A percentile compares a stretch with the other conserved stretches of the same genome.
phyloP scores from a whole-genome alignment of 2,329 filamentous ascomycete species.

The Dactylellina sp. region DNA sequence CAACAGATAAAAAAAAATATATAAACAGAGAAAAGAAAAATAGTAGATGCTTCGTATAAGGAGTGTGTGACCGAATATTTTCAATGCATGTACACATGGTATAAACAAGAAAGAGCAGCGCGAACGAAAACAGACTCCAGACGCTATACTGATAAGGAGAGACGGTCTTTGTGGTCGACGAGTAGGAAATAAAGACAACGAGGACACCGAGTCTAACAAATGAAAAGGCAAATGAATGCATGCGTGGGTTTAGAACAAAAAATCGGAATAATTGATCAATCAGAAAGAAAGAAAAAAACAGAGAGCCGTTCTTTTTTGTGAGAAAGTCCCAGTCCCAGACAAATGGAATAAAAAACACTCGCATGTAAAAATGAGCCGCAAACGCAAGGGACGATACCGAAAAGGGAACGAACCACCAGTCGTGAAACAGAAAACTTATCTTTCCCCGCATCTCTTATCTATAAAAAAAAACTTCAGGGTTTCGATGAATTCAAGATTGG shows the following conservation, averaged over 20 bases:
- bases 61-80: not conserved
- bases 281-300: slow-evolving; percentile 29
- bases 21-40: slow-evolving; percentile 25
- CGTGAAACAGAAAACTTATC: not conserved
- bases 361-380: slow-evolving; percentile 10
- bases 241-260: slow-evolving; percentile 20
- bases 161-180: slow-evolving; percentile 6
- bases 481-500: too few relatives aligned
- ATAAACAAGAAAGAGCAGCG: too few relatives aligned
- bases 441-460: slow-evolving; percentile 3
- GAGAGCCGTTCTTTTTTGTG: slow-evolving; percentile 15
- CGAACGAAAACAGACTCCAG: slow-evolving; percentile 34
- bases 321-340: slow-evolving; percentile 18
- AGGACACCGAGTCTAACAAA: slow-evolving; percentile 38
- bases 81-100: too few relatives aligned
- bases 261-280: too few relatives aligned
- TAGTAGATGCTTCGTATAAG: not conserved
- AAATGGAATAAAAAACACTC: slow-evolving; percentile 24
- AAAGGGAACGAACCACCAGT: not conserved
- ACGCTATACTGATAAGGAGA: slow-evolving; percentile 27
- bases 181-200: not conserved
- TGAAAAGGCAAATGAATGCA: slow-evolving; percentile 19
- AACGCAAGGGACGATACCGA: slow-evolving; percentile 7
- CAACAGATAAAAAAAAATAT: not conserved
- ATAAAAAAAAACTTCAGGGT: too few relatives aligned